A percentile compares a stretch with the other conserved stretches of the same genome.
phyloP scores from a whole-genome alignment of 2,329 filamentous ascomycete species.

The Truncatella angustata region DNA sequence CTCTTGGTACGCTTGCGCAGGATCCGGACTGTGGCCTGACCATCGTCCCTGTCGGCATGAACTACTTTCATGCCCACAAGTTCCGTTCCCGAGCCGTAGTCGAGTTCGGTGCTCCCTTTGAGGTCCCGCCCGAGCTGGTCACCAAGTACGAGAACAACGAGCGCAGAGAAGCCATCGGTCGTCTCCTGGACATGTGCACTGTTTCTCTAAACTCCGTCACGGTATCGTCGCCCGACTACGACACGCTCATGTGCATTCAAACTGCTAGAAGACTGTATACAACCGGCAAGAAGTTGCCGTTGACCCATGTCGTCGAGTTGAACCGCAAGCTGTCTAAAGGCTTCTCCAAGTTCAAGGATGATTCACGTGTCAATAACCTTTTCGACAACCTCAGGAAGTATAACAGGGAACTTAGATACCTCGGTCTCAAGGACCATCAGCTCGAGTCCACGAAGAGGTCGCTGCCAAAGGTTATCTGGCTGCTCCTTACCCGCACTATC shows the following conservation, averaged over 20 bases:
- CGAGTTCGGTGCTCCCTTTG: slow-evolving; percentile 88
- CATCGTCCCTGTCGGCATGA: slow-evolving; percentile 97
- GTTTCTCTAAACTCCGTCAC: slow-evolving; percentile 84
- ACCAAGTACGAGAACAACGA: slow-evolving; percentile 82
- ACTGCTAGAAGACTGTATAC: slow-evolving; percentile 91
- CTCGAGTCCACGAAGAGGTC: slow-evolving; percentile 88
- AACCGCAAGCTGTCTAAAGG: slow-evolving; percentile 89
- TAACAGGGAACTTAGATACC: slow-evolving; percentile 79
- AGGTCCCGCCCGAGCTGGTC: slow-evolving; percentile 79
- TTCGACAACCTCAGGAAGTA: slow-evolving; percentile 77
- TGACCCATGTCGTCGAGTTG: slow-evolving; percentile 90
- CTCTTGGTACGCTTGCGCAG: slow-evolving; percentile 81
- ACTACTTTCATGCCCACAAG: slow-evolving; percentile 99
- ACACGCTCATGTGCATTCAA: slow-evolving; percentile 96
- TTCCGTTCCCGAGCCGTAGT: slow-evolving; percentile 94
- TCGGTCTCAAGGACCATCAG: slow-evolving; percentile 91
- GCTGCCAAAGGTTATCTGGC: slow-evolving; percentile 69
- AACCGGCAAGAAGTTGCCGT: slow-evolving; percentile 86
- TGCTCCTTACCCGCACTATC: slow-evolving; percentile 73
- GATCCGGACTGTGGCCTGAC: slow-evolving; percentile 85
- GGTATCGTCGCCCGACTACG: slow-evolving; percentile 89
- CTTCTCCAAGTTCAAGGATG: slow-evolving; percentile 89
- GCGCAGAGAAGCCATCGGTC: slow-evolving; percentile 81
- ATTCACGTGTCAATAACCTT: slow-evolving; percentile 75
- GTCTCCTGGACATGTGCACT: slow-evolving; percentile 82